Conservation (phyloP, 331 rosid genomes). For the Acacia pycnantha region DNA sequence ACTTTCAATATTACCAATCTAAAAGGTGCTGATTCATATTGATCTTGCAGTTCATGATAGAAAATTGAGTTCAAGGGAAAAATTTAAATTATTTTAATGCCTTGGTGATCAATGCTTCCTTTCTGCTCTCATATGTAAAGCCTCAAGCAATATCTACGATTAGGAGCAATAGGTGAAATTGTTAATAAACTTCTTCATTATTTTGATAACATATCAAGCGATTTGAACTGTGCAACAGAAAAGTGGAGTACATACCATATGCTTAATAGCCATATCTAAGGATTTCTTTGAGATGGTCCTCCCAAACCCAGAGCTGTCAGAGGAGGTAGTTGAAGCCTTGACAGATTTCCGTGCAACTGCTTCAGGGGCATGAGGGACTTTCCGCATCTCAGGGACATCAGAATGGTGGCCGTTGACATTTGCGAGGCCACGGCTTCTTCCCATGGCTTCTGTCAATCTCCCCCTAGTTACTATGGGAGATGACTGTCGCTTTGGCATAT, state of each 20-base stretch:
- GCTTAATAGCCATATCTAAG: slow-evolving; percentile 77
- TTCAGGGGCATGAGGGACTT: slow-evolving; percentile 43
- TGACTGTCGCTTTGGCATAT: slow-evolving; percentile 52
- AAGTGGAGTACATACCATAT: slow-evolving; percentile 53
- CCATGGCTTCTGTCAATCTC: slow-evolving; percentile 53
- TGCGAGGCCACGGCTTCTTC: slow-evolving; percentile 42
- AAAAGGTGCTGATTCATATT: background rate
- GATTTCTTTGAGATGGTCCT: slow-evolving; percentile 80
- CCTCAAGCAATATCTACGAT: background rate
- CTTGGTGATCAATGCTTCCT: background rate
- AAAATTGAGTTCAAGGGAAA: background rate
- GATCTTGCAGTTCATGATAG: background rate
- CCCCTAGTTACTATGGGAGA: slow-evolving; percentile 66
- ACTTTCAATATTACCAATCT: background rate
- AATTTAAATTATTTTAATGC: background rate
- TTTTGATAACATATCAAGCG: background rate
- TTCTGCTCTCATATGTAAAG: background rate
- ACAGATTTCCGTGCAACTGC: slow-evolving; percentile 46
- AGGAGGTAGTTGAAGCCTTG: slow-evolving; percentile 50
- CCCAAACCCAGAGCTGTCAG: slow-evolving; percentile 66
- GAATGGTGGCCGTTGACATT: slow-evolving; percentile 54
- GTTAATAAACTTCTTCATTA: background rate
- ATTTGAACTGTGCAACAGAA: background rate
- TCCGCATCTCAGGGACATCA: slow-evolving; percentile 51
- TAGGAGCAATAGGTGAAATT: background rate